Evolutionary conservation across 192 early-diverging fungal genomes (phyloP).

Genomic region (Gaertneriomyces semiglobifer): DNA sequence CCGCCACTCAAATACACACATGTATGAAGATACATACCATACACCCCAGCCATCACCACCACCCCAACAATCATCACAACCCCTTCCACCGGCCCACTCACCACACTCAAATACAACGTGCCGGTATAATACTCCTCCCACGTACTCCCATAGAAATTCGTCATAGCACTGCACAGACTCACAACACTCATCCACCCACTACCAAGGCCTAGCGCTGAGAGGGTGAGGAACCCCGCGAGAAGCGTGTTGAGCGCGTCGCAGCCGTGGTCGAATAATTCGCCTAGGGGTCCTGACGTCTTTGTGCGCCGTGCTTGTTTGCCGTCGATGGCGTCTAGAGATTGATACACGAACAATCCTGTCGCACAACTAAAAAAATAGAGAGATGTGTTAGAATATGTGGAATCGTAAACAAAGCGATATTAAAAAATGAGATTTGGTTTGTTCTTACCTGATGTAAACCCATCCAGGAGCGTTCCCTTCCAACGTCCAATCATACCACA

Average conservation of each 20-base stretch:
- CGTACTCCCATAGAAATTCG: conserved; percentile 87
- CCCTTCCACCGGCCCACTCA: conserved; percentile 91
- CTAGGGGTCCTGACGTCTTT: conserved; percentile 79
- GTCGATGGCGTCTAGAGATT: conserved; percentile 89
- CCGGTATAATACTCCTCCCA: conserved; percentile 96
- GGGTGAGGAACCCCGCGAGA: conserved; percentile 33
- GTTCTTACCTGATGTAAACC: conserved; percentile 71
- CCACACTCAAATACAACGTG: conserved; percentile 74
- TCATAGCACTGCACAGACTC: conserved; percentile 21
- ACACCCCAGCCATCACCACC: conserved; percentile 61
- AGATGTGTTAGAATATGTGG: background rate
- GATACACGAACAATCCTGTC: conserved; percentile 81
- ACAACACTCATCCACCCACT: too few species aligned
- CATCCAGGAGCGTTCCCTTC: conserved; percentile 68
- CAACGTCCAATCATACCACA: conserved; percentile 72
- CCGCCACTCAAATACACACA: too few species aligned
- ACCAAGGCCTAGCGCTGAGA: conserved; percentile 57
- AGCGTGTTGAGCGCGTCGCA: conserved; percentile 69
- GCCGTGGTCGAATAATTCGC: conserved; percentile 95
- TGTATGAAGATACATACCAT: conserved; percentile 38
- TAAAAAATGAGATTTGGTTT: too few species aligned
- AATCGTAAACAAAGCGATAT: background rate
- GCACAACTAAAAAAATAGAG: conserved; percentile 53
- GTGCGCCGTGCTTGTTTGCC: conserved; percentile 94
- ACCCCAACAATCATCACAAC: conserved; percentile 65